phyloP scores from a whole-genome alignment of 2,329 filamentous ascomycete genomes.

The Xenoacremonium recifei region DNA sequence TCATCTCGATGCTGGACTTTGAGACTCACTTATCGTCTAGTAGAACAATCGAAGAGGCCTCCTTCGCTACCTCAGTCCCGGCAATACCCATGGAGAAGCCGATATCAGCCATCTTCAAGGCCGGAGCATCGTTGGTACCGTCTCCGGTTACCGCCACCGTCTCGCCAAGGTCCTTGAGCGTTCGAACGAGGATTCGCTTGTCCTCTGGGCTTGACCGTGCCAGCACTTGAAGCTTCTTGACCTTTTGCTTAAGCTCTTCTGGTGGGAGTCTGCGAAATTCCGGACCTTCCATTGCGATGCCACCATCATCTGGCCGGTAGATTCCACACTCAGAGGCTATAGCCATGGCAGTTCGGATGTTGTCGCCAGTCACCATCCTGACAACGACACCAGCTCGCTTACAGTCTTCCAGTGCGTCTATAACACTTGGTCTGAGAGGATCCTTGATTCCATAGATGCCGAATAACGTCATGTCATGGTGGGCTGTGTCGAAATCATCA shows the following conservation, averaged over 20 bases:
- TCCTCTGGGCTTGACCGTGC: constrained; percentile 67
- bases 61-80: constrained; percentile 62
- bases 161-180: constrained; percentile 62
- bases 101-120: constrained; percentile 59
- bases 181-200: constrained; percentile 61
- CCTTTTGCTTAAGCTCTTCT: constrained; percentile 49
- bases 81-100: constrained; percentile 66
- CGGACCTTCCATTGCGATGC: constrained; percentile 57
- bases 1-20: too few relatives aligned
- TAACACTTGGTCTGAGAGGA: constrained; percentile 60
- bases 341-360: constrained; percentile 43
- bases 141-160: constrained; percentile 60
- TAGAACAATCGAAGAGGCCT: constrained; percentile 61
- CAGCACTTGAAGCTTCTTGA: constrained; percentile 61
- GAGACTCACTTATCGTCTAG: constrained; percentile 55
- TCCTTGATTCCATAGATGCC: constrained; percentile 64
- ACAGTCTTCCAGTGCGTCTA: constrained; percentile 61
- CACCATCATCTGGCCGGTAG: constrained; percentile 54
- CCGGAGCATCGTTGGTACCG: constrained; percentile 61
- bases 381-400: constrained; percentile 66
- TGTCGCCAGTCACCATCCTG: constrained; percentile 60
- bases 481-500: constrained; percentile 53
- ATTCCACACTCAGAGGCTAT: constrained; percentile 45
- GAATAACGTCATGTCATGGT: constrained; percentile 40
- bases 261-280: constrained; percentile 59